Evolutionary conservation across 768 basidiomycete species (phyloP).

Genomic region (Suillus variegatus): DNA sequence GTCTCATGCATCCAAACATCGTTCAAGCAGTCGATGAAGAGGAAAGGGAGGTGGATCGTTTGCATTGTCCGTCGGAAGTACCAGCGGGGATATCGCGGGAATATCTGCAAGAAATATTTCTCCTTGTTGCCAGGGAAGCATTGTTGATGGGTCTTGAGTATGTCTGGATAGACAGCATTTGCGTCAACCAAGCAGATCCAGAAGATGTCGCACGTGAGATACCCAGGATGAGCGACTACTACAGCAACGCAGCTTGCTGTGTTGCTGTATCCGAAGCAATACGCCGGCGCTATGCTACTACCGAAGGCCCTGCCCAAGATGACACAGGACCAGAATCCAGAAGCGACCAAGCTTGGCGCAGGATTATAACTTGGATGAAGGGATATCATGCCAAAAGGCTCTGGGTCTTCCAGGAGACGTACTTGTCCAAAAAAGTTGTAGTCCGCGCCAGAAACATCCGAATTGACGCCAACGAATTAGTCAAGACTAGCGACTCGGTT

Average conservation of each 20-base stretch:
- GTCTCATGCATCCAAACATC: slow-evolving; percentile 1
- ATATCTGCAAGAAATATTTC: background rate
- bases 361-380: slow-evolving; percentile 4
- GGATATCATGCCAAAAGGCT: background rate
- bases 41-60: background rate
- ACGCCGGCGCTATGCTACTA: background rate
- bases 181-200: background rate
- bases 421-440: background rate
- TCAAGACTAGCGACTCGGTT: background rate
- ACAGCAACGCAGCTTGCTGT: background rate
- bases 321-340: background rate
- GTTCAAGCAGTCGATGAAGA: background rate
- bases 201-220: slow-evolving; percentile 1
- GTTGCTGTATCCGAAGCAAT: background rate
- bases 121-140: background rate
- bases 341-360: background rate
- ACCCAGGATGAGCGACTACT: background rate
- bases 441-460: background rate
- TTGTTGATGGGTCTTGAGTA: background rate
- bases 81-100: background rate
- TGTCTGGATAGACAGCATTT: background rate
- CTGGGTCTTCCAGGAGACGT: slow-evolving; percentile 1
- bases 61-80: background rate
- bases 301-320: background rate
- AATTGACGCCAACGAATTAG: background rate